Evolutionary conservation across 371 early-diverging fungal species (phyloP).

Genomic region (Zychaea mexicana): DNA sequence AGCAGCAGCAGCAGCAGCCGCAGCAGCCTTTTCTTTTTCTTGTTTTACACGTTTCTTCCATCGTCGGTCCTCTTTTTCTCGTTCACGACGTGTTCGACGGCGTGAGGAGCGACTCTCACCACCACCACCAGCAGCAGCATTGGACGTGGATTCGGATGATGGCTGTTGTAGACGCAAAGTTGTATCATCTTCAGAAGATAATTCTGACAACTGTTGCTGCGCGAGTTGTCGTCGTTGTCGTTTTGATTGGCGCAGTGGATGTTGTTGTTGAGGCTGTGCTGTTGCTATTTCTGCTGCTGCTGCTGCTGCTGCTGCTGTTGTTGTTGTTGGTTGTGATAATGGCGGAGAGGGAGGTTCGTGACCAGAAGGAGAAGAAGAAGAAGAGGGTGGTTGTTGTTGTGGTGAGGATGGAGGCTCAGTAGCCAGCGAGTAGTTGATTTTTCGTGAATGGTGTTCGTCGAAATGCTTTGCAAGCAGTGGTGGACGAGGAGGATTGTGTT

Average conservation of each 20-base stretch:
- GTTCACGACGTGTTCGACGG: not conserved
- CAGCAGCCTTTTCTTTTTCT: not conserved
- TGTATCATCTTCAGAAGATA: not conserved
- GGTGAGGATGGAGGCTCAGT: conserved; percentile 29
- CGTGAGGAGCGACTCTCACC: no score
- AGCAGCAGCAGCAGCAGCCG: no score
- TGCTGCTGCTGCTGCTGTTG: not conserved
- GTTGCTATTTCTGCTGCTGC: not conserved
- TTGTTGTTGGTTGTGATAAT: conserved; percentile 4
- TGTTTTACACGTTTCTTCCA: no score
- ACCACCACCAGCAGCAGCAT: no score
- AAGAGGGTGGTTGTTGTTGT: conserved; percentile 5
- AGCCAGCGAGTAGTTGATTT: conserved; percentile 77
- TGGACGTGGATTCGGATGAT: not conserved
- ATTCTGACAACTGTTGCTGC: not conserved
- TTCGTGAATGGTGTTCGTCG: conserved; percentile 74
- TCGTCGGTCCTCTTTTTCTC: not conserved
- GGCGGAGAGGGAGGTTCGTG: conserved; percentile 2
- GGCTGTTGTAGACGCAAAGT: not conserved
- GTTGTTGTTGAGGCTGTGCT: not conserved
- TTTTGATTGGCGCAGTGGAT: conserved; percentile 5
- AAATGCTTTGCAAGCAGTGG: conserved; percentile 73
- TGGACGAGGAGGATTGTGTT: conserved; percentile 76
- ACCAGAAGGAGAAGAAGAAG: not conserved
- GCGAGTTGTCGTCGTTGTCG: conserved; percentile 6